Conservation (phyloP, 1,284 basidiomycete species). For the Violaceomyces palustris region DNA sequence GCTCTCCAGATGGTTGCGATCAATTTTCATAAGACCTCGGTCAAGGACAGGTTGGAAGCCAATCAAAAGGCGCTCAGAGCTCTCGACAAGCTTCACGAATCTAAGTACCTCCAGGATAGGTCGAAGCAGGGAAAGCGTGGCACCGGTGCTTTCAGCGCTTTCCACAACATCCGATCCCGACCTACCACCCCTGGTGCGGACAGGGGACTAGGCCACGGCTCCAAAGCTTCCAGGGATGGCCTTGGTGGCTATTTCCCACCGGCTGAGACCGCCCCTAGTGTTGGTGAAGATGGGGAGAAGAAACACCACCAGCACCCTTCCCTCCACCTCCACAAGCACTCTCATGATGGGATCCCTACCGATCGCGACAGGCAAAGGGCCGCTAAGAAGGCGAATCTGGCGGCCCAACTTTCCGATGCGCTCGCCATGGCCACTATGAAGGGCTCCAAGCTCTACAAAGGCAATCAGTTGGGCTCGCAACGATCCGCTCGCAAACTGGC, state of each 20-base stretch:
- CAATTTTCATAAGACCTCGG: slow-evolving; percentile 49
- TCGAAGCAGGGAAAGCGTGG: slow-evolving; percentile 9
- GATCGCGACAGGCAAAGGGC: slow-evolving; percentile 13
- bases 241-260: slow-evolving; percentile 36
- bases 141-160: slow-evolving; percentile 1
- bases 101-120: slow-evolving; percentile 37
- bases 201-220: slow-evolving; percentile 12
- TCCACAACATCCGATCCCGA: slow-evolving; percentile 27
- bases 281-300: not conserved
- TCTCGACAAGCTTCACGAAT: slow-evolving; percentile 46
- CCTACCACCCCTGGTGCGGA: slow-evolving; percentile 35
- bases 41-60: slow-evolving; percentile 45
- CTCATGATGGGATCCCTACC: slow-evolving; percentile 7
- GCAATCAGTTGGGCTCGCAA: slow-evolving; percentile 54
- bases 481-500: slow-evolving; percentile 69
- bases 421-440: slow-evolving; percentile 49
- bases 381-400: slow-evolving; percentile 32
- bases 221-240: slow-evolving; percentile 32
- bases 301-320: slow-evolving; percentile 4
- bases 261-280: not conserved
- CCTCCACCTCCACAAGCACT: slow-evolving; percentile 11
- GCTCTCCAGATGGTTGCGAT: slow-evolving; percentile 38
- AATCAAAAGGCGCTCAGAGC: slow-evolving; percentile 41
- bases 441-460: slow-evolving; percentile 45
- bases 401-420: slow-evolving; percentile 38